These are phyloP conservation scores for Galerina sulciceps DNA, from an alignment of 768 basidiomycete species.

Conservation along the genomic window DNA sequence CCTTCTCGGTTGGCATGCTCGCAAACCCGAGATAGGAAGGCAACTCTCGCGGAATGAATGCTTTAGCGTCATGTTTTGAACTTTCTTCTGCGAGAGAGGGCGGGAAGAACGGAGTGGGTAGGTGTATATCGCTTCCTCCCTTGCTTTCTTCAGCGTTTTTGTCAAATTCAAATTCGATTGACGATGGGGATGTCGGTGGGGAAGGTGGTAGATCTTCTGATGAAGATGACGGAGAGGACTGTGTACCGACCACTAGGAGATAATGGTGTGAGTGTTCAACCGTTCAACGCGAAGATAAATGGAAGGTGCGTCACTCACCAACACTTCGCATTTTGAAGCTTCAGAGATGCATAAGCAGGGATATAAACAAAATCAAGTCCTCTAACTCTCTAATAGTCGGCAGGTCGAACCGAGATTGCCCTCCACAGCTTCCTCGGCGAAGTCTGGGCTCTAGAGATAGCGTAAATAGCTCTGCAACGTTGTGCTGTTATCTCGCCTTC, in stretches of 20 bases:
- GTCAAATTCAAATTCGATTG: background rate
- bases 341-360: background rate
- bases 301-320: background rate
- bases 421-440: background rate
- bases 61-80: background rate
- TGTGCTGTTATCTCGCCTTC: no score
- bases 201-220: background rate
- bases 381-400: no score
- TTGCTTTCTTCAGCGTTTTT: background rate
- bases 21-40: constrained; percentile 9
- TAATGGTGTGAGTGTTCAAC: background rate
- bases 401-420: no score
- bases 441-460: background rate
- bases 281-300: background rate
- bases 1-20: constrained; percentile 2
- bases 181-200: constrained; percentile 6
- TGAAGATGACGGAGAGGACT: background rate
- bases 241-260: background rate
- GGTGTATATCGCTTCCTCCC: background rate
- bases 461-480: no score
- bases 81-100: constrained; percentile 5
- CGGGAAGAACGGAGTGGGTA: constrained; percentile 18
- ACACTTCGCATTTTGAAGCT: background rate
- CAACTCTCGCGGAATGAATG: constrained; percentile 2
- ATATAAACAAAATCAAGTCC: no score